These are phyloP conservation scores for Albophoma yamanashiensis DNA, from an alignment of 2,329 filamentous ascomycete genomes.

Conservation along the genomic window DNA sequence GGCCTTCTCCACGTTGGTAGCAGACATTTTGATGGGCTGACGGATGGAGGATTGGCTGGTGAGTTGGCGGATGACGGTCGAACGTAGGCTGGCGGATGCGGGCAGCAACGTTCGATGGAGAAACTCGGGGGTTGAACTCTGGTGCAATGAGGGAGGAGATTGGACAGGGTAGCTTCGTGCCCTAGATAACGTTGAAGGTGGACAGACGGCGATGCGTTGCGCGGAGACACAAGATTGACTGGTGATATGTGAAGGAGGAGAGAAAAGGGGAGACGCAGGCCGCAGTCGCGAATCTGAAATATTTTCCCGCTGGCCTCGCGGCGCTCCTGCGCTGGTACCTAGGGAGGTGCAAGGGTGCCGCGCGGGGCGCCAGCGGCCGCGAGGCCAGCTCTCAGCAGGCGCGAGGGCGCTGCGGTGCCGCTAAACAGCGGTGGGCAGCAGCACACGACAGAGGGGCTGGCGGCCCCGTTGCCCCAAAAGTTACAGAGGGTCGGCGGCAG, in stretches of 20 bases:
- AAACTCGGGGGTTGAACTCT: slow-evolving; percentile 49
- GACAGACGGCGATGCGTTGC: slow-evolving; percentile 37
- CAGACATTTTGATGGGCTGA: slow-evolving; percentile 67
- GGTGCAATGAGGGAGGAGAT: slow-evolving; percentile 51
- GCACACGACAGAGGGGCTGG: background rate
- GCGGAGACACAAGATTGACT: slow-evolving; percentile 34
- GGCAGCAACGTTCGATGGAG: slow-evolving; percentile 33
- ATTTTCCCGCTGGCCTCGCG: slow-evolving; percentile 21
- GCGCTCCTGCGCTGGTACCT: background rate
- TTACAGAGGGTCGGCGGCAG: background rate
- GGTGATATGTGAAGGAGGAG: slow-evolving; percentile 31
- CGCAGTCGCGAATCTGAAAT: slow-evolving; percentile 27
- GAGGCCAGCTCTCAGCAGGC: background rate
- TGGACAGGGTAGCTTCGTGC: slow-evolving; percentile 78
- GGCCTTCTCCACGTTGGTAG: slow-evolving; percentile 53
- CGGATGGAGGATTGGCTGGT: slow-evolving; percentile 35
- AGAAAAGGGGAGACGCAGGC: slow-evolving; percentile 17
- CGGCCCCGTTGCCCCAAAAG: background rate
- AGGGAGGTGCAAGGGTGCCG: background rate
- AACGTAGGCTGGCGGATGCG: slow-evolving; percentile 21
- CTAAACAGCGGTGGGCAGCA: background rate
- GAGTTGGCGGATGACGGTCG: slow-evolving; percentile 30
- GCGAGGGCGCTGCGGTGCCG: background rate
- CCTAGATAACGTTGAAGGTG: slow-evolving; percentile 52
- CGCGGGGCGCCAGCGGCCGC: background rate